Evolutionary conservation across 2,329 filamentous ascomycete species (phyloP), one percentile per base, ranked within the genome.

Genomic region (Fusarium dlaminii): DNA sequence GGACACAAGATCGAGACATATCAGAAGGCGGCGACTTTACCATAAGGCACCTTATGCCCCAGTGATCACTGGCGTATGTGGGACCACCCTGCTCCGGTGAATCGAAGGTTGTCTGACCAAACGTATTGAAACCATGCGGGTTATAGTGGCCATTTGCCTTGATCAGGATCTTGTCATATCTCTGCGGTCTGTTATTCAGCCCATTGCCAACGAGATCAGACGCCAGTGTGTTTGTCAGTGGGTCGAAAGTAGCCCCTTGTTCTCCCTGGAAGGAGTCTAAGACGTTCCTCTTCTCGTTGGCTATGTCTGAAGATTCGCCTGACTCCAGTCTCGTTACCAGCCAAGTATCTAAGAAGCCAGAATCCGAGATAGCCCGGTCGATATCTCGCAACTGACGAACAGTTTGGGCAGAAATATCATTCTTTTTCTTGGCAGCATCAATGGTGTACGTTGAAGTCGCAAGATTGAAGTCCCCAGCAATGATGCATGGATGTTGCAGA

Each of bases 391-490:
- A 79, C 14, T 82, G 80, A 6, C 75, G 78, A 1, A 82, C 83
- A 3, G 88, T 87, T 55, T 87, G 83, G 1, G 78, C 52, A 0
- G 89, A 88, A n/a, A 93, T 87, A 10, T 83, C 80, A n/a, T 87
- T 86, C 59, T 83, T 86, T 63, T 85, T 84, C 4, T 88, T 72
- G 1, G 90, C 89, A 8, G 83, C 81, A 17, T 87, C 82, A 39
- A 92, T 86, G 0, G 89, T 89, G 59, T 84, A 84, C 4, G 83
- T 81, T 2, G 91, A 93, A 1, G 90, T 91, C 12, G 87, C 83
- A 30, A 92, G 82, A 74, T 93, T 93, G 78, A 92, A 90, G 76
- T 92, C 90, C 7, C 91, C 91, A 0, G 88, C 87, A 27, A 93
- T 74, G 8, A 92, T 82, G 83, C 87, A 90, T 9, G 88, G 84